Evolutionary conservation across 2,329 filamentous ascomycete genomes (phyloP).

Genomic region (Exophiala dermatitidis): DNA sequence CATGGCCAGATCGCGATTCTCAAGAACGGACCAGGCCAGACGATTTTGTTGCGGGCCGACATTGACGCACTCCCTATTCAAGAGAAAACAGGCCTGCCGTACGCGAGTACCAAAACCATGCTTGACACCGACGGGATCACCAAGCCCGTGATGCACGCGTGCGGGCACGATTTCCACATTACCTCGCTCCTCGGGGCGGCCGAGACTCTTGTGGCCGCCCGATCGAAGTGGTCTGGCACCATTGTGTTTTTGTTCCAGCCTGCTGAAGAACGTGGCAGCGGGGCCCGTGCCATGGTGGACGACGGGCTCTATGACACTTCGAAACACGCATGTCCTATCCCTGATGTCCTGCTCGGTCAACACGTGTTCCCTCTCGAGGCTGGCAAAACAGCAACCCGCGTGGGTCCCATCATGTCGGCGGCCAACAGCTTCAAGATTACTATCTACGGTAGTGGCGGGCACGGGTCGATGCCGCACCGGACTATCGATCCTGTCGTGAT

Average conservation of each 20-base stretch:
- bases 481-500: conserved; percentile 54
- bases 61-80: conserved; percentile 46
- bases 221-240: conserved; percentile 54
- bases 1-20: conserved; percentile 41
- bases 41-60: conserved; percentile 44
- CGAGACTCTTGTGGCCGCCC: conserved; percentile 41
- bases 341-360: conserved; percentile 51
- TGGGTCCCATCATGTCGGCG: conserved; percentile 39
- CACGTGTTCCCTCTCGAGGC: conserved; percentile 47
- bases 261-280: conserved; percentile 56
- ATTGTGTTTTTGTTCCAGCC: conserved; percentile 61
- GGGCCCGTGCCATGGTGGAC: conserved; percentile 57
- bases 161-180: conserved; percentile 56
- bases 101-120: conserved; percentile 42
- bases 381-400: conserved; percentile 35
- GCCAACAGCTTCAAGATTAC: conserved; percentile 46
- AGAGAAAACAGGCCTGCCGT: conserved; percentile 44
- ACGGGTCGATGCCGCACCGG: conserved; percentile 51
- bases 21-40: conserved; percentile 38
- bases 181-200: conserved; percentile 50
- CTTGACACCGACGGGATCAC: conserved; percentile 43
- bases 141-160: conserved; percentile 54
- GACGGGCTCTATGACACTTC: conserved; percentile 48
- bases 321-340: conserved; percentile 39
- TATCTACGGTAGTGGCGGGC: conserved; percentile 52